A percentile compares a stretch with the other conserved stretches of the same genome.
Conservation (phyloP, 345 rosid genomes). For the Acer campestre region DNA sequence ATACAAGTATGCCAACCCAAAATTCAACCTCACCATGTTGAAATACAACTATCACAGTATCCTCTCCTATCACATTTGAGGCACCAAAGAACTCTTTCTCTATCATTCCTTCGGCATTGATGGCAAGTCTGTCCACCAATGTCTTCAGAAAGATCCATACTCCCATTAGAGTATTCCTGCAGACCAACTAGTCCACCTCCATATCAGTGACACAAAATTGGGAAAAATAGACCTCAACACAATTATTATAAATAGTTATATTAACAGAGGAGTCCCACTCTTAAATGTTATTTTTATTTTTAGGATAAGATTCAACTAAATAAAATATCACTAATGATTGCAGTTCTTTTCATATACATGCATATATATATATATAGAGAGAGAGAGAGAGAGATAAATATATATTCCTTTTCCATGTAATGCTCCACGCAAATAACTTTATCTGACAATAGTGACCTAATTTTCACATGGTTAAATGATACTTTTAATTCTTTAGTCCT, state of each 20-base stretch:
- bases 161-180: conserved; percentile 77
- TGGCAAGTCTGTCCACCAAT: conserved; percentile 78
- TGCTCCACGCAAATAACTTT: too few species aligned
- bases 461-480: too few species aligned
- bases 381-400: too few species aligned
- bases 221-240: not conserved
- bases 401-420: too few species aligned
- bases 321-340: too few species aligned
- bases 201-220: not conserved
- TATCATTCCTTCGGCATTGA: conserved; percentile 73
- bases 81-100: conserved; percentile 71
- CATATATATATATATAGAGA: too few species aligned
- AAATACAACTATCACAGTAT: conserved; percentile 77
- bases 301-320: too few species aligned
- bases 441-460: too few species aligned
- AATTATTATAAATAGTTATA: not conserved
- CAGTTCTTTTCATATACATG: too few species aligned
- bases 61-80: conserved; percentile 82
- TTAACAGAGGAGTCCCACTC: too few species aligned
- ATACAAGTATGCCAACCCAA: not conserved
- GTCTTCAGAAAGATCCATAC: conserved; percentile 70
- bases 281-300: too few species aligned
- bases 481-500: too few species aligned
- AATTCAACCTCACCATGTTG: conserved; percentile 59
- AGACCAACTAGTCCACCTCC: conserved; percentile 26